Evolutionary conservation across 805 yeast species (phyloP).

Genomic region (Lipomyces yamanashiensis): DNA sequence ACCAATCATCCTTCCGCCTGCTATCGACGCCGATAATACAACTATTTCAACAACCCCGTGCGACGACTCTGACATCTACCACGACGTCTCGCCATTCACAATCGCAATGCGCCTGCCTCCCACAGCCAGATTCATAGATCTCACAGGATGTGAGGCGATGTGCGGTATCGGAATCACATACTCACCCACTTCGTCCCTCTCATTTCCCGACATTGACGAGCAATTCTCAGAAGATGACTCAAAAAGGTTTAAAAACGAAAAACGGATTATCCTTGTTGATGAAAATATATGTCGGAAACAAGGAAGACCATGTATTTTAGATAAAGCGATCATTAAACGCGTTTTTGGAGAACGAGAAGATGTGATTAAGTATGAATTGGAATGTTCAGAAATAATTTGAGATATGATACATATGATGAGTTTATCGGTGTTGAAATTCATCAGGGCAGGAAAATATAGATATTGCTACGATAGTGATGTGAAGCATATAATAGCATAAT

Average conservation of each 20-base stretch:
- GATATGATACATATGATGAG: too few species aligned
- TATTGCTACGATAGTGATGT: too few species aligned
- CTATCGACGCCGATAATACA: not conserved
- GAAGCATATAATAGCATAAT: too few species aligned
- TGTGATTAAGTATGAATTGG: not conserved
- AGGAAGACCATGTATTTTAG: slow-evolving; percentile 7
- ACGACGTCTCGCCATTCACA: slow-evolving; percentile 1
- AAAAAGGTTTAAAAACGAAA: not conserved
- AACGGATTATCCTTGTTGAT: slow-evolving; percentile 4
- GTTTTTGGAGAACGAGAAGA: not conserved
- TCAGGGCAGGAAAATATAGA: too few species aligned
- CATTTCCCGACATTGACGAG: not conserved
- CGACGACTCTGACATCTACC: not conserved
- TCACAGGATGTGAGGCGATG: slow-evolving; percentile 10
- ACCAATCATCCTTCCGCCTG: slow-evolving; percentile 8
- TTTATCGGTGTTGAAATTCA: too few species aligned
- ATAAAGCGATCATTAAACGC: not conserved
- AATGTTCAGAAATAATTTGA: not conserved
- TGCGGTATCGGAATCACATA: slow-evolving; percentile 6
- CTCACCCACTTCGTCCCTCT: not conserved
- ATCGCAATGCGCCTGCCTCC: not conserved
- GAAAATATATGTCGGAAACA: slow-evolving; percentile 2
- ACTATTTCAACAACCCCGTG: not conserved
- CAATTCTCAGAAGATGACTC: not conserved
- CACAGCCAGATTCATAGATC: not conserved